Percentiles rank a stretch among this genome's conserved stretches.
Evolutionary conservation across 257 asterid genomes (phyloP).

Genomic region (Leonotis leonurus): DNA sequence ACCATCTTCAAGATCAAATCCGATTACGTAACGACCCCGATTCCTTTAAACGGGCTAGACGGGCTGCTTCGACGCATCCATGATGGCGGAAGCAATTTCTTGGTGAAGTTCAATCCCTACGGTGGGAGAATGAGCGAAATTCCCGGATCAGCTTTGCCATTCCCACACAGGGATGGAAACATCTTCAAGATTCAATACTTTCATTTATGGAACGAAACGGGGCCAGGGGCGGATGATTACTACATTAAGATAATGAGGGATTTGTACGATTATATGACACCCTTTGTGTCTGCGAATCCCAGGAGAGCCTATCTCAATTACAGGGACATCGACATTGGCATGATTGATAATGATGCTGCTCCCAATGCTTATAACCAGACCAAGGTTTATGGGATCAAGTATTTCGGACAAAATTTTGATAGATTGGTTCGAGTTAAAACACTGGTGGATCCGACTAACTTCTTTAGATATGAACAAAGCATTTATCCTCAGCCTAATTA

Average conservation of each 20-base stretch:
- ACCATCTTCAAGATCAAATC: conserved; percentile 20
- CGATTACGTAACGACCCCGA: conserved; percentile 29
- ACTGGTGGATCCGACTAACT: conserved; percentile 34
- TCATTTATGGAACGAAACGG: neutral
- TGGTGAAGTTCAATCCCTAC: conserved; percentile 23
- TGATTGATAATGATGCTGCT: neutral
- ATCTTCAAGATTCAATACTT: conserved; percentile 31
- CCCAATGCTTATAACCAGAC: neutral
- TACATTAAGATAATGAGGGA: neutral
- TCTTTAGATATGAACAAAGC: conserved; percentile 43
- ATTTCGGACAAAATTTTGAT: conserved; percentile 34
- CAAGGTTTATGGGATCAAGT: neutral
- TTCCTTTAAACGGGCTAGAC: neutral
- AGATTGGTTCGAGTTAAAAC: conserved; percentile 38
- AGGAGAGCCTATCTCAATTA: conserved; percentile 34
- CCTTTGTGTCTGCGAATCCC: conserved; percentile 33
- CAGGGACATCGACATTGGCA: conserved; percentile 45
- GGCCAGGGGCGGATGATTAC: neutral
- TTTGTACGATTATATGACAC: conserved; percentile 26
- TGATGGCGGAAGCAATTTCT: neutral
- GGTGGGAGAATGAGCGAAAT: conserved; percentile 35
- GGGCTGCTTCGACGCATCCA: neutral
- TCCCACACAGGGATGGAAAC: conserved; percentile 33
- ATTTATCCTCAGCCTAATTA: conserved; percentile 20
- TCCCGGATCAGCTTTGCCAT: conserved; percentile 14